Conservation (phyloP, 176 grass and related monocot genomes). For the Thinopyrum elongatum region DNA sequence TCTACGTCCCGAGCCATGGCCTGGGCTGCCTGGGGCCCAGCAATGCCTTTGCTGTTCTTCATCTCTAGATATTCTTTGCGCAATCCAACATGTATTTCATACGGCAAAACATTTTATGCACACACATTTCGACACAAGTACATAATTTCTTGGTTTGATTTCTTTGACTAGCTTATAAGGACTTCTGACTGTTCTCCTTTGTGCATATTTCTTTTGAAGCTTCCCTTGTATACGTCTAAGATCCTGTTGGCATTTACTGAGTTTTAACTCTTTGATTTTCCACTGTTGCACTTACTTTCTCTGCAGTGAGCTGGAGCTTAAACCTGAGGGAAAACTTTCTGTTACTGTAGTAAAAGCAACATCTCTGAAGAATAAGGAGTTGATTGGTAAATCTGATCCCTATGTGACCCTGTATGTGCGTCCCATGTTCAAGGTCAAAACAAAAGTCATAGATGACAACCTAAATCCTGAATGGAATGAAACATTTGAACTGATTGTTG, state of each 20-base stretch:
- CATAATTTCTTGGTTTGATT: background rate
- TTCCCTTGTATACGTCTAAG: constrained; percentile 7
- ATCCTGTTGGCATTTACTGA: constrained; percentile 9
- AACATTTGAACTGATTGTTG: constrained; percentile 77
- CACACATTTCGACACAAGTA: background rate
- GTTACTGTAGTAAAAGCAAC: constrained; percentile 78
- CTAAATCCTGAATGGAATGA: constrained; percentile 94
- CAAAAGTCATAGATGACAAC: constrained; percentile 72
- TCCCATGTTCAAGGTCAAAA: constrained; percentile 94
- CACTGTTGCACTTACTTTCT: constrained; percentile 16
- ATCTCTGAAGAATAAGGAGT: constrained; percentile 69
- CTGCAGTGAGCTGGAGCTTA: constrained; percentile 87
- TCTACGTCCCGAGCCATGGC: too few species aligned
- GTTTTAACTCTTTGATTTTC: constrained; percentile 20
- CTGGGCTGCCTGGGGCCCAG: too few species aligned
- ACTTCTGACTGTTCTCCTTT: background rate
- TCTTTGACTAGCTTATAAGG: constrained; percentile 13
- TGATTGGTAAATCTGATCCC: constrained; percentile 97
- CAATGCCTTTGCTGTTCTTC: background rate
- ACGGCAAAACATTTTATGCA: background rate
- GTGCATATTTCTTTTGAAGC: constrained; percentile 1
- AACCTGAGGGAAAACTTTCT: constrained; percentile 75
- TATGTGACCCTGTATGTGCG: constrained; percentile 81
- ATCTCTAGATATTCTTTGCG: background rate
- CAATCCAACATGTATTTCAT: background rate